Percentiles rank a stretch among this genome's conserved stretches.
Evolutionary conservation across 306 rosid genomes (phyloP).

Genomic region (Prosopis cineraria): DNA sequence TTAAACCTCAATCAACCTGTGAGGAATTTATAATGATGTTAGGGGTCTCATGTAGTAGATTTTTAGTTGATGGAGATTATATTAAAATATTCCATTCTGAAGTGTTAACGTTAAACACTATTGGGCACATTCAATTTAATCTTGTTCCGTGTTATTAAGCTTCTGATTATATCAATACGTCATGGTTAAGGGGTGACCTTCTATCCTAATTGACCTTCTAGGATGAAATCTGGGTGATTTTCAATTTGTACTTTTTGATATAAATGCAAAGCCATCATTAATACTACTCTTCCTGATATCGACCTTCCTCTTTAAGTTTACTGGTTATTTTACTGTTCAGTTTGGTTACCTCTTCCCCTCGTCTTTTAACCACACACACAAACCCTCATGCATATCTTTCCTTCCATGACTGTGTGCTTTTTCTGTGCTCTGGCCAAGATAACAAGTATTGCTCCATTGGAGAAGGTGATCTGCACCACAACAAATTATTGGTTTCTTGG

Average conservation of each 20-base stretch:
- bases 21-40: slow-evolving; percentile 14
- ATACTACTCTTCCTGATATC: no score
- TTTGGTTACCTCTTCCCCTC: neutral
- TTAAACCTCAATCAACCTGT: neutral
- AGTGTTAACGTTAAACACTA: neutral
- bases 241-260: neutral
- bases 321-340: slow-evolving; percentile 2
- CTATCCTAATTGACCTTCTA: neutral
- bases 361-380: neutral
- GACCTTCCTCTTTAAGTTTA: neutral
- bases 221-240: neutral
- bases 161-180: neutral
- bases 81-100: no score
- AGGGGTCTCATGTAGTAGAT: neutral
- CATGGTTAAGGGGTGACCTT: neutral
- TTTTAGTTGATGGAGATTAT: no score
- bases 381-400: no score
- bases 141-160: neutral
- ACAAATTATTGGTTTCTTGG: slow-evolving; percentile 5
- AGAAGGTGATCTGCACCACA: slow-evolving; percentile 6
- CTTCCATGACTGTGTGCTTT: neutral
- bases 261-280: no score
- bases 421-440: neutral
- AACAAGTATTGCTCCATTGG: neutral
- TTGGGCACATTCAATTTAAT: neutral